These are phyloP conservation scores for Hyphopichia fennica DNA, from an alignment of 1,139 yeast genomes.

Conservation along the genomic window DNA sequence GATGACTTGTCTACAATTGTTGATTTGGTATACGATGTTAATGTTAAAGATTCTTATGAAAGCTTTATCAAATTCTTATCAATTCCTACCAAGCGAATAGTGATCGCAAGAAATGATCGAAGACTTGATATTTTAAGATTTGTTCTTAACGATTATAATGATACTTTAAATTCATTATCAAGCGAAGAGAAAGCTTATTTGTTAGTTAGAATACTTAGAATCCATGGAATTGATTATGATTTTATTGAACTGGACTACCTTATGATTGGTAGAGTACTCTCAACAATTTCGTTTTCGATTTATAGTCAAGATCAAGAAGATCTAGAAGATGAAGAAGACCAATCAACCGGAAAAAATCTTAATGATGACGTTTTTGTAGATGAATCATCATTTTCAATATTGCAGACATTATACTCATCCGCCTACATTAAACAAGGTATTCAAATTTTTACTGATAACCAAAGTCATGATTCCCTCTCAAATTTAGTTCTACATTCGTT, in stretches of 20 bases:
- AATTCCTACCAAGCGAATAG: not conserved
- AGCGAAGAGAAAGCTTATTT: conserved; percentile 12
- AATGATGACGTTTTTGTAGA: conserved; percentile 6
- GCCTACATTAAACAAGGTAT: conserved; percentile 25
- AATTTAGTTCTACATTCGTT: conserved; percentile 19
- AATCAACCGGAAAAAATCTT: conserved; percentile 4
- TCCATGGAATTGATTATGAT: conserved; percentile 16
- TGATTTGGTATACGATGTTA: conserved; percentile 18
- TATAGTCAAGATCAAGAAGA: conserved; percentile 10
- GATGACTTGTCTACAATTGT: conserved; percentile 2
- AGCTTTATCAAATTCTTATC: conserved; percentile 19
- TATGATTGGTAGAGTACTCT: conserved; percentile 22
- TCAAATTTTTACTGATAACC: conserved; percentile 12
- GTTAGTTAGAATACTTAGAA: conserved; percentile 18
- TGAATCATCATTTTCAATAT: conserved; percentile 4
- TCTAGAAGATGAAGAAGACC: conserved; percentile 11
- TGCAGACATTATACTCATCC: conserved; percentile 22
- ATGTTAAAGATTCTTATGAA: conserved; percentile 15
- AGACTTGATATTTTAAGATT: conserved; percentile 4
- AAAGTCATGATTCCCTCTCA: conserved; percentile 8
- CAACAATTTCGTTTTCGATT: conserved; percentile 21
- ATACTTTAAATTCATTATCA: not conserved
- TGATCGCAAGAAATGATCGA: not conserved
- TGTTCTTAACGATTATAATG: not conserved
- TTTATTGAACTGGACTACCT: conserved; percentile 19